Conservation (phyloP, 1,139 yeast genomes). For the Pichia cactophila region DNA sequence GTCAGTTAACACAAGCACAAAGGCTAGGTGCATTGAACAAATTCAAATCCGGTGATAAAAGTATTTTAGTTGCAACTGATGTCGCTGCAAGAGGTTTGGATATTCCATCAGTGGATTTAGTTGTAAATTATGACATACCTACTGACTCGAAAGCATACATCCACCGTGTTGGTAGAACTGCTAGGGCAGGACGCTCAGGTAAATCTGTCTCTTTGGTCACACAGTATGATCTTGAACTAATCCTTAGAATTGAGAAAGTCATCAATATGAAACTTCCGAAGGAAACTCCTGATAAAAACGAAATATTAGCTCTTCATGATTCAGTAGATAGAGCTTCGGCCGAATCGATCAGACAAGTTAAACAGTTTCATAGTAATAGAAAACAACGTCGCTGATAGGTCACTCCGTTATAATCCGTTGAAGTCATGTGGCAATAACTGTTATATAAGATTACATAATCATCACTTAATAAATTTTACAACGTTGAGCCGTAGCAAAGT, state of each 20-base stretch:
- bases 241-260: constrained; percentile 81
- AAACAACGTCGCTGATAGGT: constrained; percentile 11
- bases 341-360: constrained; percentile 80
- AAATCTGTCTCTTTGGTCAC: constrained; percentile 87
- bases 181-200: constrained; percentile 96
- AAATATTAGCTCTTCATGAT: constrained; percentile 70
- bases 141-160: constrained; percentile 97
- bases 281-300: constrained; percentile 73
- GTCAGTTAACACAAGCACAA: constrained; percentile 87
- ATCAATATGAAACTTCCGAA: constrained; percentile 75
- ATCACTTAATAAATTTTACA: too few species aligned
- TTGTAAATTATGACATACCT: constrained; percentile 90
- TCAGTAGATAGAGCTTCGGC: constrained; percentile 90
- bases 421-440: too few species aligned
- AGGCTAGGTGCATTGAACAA: constrained; percentile 89
- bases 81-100: constrained; percentile 98
- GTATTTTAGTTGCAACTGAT: constrained; percentile 89
- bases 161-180: constrained; percentile 97
- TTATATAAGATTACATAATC: too few species aligned
- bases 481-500: too few species aligned
- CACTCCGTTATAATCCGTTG: too few species aligned
- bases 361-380: constrained; percentile 54
- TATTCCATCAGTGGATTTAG: constrained; percentile 91
- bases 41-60: constrained; percentile 78
- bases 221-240: constrained; percentile 87